Conservation (phyloP, 2,329 filamentous ascomycete species). For the Paraphaeosphaeria minitans region DNA sequence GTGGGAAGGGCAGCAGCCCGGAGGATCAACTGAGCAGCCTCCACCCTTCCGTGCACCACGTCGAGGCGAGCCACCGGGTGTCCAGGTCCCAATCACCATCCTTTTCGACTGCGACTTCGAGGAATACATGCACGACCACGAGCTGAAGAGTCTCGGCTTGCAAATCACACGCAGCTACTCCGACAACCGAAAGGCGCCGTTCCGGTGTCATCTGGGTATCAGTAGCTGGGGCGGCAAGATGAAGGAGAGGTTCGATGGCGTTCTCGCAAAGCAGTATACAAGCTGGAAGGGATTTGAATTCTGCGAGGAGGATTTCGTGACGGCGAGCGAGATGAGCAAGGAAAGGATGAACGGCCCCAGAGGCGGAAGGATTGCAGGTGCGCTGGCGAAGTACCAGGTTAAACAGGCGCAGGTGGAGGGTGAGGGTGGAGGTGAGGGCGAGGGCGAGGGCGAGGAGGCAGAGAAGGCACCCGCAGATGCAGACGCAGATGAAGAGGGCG, state of each 20-base stretch:
- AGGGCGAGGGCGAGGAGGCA: too few species aligned
- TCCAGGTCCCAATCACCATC: constrained; percentile 75
- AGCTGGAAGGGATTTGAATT: constrained; percentile 82
- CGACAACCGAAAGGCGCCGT: constrained; percentile 75
- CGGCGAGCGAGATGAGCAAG: constrained; percentile 69
- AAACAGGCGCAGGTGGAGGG: not conserved
- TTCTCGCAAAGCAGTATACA: constrained; percentile 71
- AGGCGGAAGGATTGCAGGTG: constrained; percentile 65
- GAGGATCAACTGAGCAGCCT: constrained; percentile 25
- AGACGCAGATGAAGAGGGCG: constrained; percentile 48
- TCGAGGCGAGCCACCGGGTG: constrained; percentile 42
- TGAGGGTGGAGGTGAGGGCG: not conserved
- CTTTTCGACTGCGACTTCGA: constrained; percentile 94
- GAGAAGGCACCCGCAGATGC: too few species aligned
- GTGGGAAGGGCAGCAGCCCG: constrained; percentile 45
- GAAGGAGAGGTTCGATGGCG: constrained; percentile 77
- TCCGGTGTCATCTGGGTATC: constrained; percentile 73
- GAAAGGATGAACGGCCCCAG: constrained; percentile 67
- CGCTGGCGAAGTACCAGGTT: constrained; percentile 51
- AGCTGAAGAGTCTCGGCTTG: constrained; percentile 78
- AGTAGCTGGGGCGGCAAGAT: constrained; percentile 78
- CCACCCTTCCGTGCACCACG: constrained; percentile 26
- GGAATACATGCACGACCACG: constrained; percentile 83
- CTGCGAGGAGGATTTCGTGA: constrained; percentile 73
- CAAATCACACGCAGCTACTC: constrained; percentile 91